phyloP scores from a whole-genome alignment of 805 yeast genomes.

The Brettanomyces anomalus region DNA sequence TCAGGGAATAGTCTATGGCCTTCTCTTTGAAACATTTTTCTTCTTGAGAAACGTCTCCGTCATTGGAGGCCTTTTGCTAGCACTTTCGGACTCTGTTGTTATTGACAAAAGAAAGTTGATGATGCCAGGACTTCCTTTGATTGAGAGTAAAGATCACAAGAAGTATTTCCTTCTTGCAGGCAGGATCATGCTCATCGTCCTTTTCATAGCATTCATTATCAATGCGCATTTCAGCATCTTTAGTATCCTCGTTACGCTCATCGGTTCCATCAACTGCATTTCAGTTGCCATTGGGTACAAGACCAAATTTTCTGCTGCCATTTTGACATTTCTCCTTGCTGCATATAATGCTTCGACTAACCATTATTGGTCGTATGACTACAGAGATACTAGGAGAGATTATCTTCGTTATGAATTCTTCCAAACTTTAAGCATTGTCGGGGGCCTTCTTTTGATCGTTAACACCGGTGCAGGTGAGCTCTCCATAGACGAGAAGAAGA shows the following conservation, averaged over 20 bases:
- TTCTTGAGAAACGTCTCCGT: constrained; percentile 82
- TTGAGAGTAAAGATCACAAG: constrained; percentile 58
- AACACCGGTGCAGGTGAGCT: constrained; percentile 96
- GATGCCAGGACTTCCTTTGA: constrained; percentile 71
- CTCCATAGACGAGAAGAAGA: constrained; percentile 91
- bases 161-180: constrained; percentile 84
- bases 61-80: constrained; percentile 85
- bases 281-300: constrained; percentile 88
- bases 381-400: constrained; percentile 73
- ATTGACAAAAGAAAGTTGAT: constrained; percentile 58
- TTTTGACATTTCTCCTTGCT: constrained; percentile 59
- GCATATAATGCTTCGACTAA: constrained; percentile 72
- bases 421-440: constrained; percentile 91
- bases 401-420: constrained; percentile 85
- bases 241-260: constrained; percentile 52
- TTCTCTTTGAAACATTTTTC: constrained; percentile 71
- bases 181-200: constrained; percentile 71
- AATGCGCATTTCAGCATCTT: constrained; percentile 64
- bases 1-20: constrained; percentile 86
- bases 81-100: constrained; percentile 77
- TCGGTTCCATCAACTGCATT: constrained; percentile 62
- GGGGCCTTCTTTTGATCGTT: constrained; percentile 84
- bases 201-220: constrained; percentile 79
- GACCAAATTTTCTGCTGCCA: constrained; percentile 78
- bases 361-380: constrained; percentile 78